A percentile compares a stretch with the other conserved stretches of the same genome.
Evolutionary conservation across 495 filamentous ascomycete species (phyloP).

Genomic region (Aspergillus cristatus): DNA sequence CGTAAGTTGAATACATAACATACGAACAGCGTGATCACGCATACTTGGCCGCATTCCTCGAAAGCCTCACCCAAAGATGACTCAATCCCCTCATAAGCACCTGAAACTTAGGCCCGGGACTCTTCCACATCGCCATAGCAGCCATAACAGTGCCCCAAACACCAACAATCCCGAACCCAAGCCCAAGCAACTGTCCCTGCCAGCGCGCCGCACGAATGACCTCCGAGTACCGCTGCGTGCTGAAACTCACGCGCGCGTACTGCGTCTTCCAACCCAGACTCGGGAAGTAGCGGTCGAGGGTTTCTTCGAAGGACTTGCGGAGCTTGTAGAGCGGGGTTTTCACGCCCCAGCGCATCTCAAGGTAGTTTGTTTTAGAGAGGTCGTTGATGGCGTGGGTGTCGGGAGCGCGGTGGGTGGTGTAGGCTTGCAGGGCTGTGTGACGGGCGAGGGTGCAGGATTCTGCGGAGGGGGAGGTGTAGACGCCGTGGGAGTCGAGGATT

Average conservation of each 20-base stretch:
- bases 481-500: slow-evolving; percentile 54
- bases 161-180: slow-evolving; percentile 21
- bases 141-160: slow-evolving; percentile 16
- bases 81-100: too few relatives aligned
- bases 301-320: slow-evolving; percentile 80
- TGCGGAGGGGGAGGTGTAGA: slow-evolving; percentile 23
- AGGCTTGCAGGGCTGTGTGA: slow-evolving; percentile 57
- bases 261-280: slow-evolving; percentile 78
- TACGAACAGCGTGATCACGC: too few relatives aligned
- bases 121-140: slow-evolving; percentile 22
- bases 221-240: slow-evolving; percentile 82
- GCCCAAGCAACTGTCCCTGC: slow-evolving; percentile 55
- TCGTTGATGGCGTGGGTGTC: slow-evolving; percentile 91
- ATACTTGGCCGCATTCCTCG: too few relatives aligned
- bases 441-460: slow-evolving; percentile 32
- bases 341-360: slow-evolving; percentile 85
- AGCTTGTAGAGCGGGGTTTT: slow-evolving; percentile 63
- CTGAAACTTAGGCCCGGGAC: slow-evolving; percentile 9
- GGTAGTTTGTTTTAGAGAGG: slow-evolving; percentile 81
- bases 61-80: too few relatives aligned
- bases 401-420: slow-evolving; percentile 57
- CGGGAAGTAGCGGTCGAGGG: slow-evolving; percentile 66
- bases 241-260: slow-evolving; percentile 88
- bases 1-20: too few relatives aligned
- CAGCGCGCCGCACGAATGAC: slow-evolving; percentile 56